A percentile compares a stretch with the other conserved stretches of the same genome.
phyloP scores from a whole-genome alignment of 371 early-diverging fungal genomes.

The Syncephalastrum monosporum region DNA sequence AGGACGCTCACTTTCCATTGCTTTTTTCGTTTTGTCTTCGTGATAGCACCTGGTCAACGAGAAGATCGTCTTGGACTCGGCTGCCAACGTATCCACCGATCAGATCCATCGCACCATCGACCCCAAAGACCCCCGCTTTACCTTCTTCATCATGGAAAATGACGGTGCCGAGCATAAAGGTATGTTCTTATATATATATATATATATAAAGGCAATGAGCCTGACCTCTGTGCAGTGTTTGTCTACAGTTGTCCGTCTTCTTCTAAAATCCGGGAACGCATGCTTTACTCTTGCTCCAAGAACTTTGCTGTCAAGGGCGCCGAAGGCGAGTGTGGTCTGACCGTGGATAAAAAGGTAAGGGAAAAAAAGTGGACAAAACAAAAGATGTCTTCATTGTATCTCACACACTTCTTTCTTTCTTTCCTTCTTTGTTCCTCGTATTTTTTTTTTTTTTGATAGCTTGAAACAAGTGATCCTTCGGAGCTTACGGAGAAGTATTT shows the following conservation, averaged over 20 bases:
- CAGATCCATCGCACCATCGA: conserved; percentile 48
- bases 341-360: conserved; percentile 65
- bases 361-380: neutral
- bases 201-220: neutral
- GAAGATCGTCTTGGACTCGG: conserved; percentile 52
- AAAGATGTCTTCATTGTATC: neutral
- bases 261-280: conserved; percentile 83
- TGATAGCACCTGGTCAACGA: conserved; percentile 53
- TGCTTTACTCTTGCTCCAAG: conserved; percentile 82
- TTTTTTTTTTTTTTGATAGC: conserved; percentile 23
- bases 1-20: no score
- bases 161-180: conserved; percentile 45
- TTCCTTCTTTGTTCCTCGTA: neutral
- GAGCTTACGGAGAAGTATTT: conserved; percentile 65
- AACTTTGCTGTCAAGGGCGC: conserved; percentile 57
- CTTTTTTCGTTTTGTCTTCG: no score
- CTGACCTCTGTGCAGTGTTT: conserved; percentile 49
- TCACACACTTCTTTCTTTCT: no score
- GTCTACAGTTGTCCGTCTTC: conserved; percentile 79
- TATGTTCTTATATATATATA: conserved; percentile 23
- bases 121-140: conserved; percentile 63
- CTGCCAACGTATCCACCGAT: conserved; percentile 35
- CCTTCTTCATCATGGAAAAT: conserved; percentile 61
- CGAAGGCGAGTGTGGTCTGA: conserved; percentile 49
- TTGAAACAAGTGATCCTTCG: conserved; percentile 69